Base-by-base conservation (phyloP, 2,329 filamentous ascomycete species). In the Calonectria pauciramosa region DNA sequence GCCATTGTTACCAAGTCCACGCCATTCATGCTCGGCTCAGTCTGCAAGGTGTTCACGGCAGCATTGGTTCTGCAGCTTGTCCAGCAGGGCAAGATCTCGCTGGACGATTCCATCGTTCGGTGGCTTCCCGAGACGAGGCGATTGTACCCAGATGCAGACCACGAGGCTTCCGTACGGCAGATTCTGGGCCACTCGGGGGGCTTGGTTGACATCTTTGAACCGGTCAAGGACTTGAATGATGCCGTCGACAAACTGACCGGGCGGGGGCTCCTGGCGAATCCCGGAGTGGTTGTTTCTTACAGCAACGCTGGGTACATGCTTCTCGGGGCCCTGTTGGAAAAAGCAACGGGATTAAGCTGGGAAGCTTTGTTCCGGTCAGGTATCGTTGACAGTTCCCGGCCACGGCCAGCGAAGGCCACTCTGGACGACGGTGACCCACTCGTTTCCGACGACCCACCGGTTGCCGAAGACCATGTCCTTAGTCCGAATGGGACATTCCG, bases 1-100 rank as follows among this genome's bases (percentile, higher is more conserved):
- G 13, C 16, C 18, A 14, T 2, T 20, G 66, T 59, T 1, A n/a
- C 34, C 8, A 14, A 4, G 9, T 68, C 51, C 13, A 68, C 66
- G 16, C 66, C 66, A 23, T 68, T 68, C 20, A 68, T 68, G 66
- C 66, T 68, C 23, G 66, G 66, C 18, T 68, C 66, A n/a, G 56
- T 68, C n/a, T 68, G 66, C 51, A 68, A 68, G 28, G 66, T 59
- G 23, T 59, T 65, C 34, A 64, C 44, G 26, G 68, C 54, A 36
- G 32, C 44, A 41, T n/a, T 64, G 8, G 32, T 44, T 63, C 68
- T 54, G 16, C 68, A 70, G 60, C 54, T 70, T 32, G 68, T 64
- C n/a, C 41, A 70, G 16, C 28, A 64, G 28, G 56, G 54, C 30
- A 30, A 63, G 26, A 8, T 70, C 18, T 18, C 16, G 10, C 30